Base-by-base conservation (phyloP, 2,329 filamentous ascomycete species). In the Fusarium sp. region DNA sequence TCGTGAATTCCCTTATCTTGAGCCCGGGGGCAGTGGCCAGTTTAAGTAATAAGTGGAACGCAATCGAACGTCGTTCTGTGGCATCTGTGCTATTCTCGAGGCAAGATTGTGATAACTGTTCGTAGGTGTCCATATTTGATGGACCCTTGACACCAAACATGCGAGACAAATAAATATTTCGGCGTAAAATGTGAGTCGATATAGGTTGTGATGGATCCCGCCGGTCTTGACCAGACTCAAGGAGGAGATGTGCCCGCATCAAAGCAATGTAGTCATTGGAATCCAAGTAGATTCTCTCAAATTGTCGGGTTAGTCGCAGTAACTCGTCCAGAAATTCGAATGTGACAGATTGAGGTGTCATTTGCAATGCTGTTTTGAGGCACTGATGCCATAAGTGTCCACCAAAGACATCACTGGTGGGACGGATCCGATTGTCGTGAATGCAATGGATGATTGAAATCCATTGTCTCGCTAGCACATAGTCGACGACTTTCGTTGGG, bases 321-420 rank as follows among this genome's bases (percentile, higher is more conserved):
- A 67, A 32, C 20, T 66, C 63, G 20, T 66, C 63, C 15, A 72
- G 46, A 20, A 70, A 49, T 16, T 55, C n/a, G 32, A 64, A 71
- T 8, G 70, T 72, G 22, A 34, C 22, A 15, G 51, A 18, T 20
- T 72, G 70, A n/a, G 57, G 30, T 15, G 63, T 46, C 68, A 72
- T 60, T 22, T 56, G 42, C 5, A 71, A 22, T 12, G 56, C 46
- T 24, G 18, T 50, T 42, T 68, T 47, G 9, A 73, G 50, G 32
- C 58, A 72, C 30, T 47, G 56, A 9, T 54, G 34, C 70, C 70
- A 72, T n/a, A 73, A 16, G 18, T 53, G 43, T 15, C 45, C 44
- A 49, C 67, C 64, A 12, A 63, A 66, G 6, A 58, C 34, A 55
- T 68, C 61, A 24, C 55, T 43, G 25, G 27, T 47, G 22, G 40